Conservation (phyloP, 1,139 yeast genomes). For the Pichia sp. region DNA sequence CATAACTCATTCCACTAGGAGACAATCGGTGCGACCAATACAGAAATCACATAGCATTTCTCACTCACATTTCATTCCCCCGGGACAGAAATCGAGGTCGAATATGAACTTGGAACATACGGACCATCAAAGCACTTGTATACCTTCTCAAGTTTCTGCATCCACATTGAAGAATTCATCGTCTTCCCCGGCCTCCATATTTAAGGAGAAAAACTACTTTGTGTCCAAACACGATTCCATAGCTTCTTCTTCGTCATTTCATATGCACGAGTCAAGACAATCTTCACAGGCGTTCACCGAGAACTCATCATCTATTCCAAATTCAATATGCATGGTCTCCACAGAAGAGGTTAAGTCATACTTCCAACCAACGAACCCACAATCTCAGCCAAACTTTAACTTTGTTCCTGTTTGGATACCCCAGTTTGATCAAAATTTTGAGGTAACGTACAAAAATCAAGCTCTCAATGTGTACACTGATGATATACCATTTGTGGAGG, state of each 20-base stretch:
- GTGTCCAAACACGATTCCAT: conserved; percentile 11
- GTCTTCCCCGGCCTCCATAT: conserved; percentile 4
- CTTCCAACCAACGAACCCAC: conserved; percentile 29
- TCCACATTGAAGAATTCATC: no score
- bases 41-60: conserved; percentile 3
- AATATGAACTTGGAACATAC: no score
- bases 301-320: conserved; percentile 5
- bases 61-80: no score
- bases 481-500: conserved; percentile 42
- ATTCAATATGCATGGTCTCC: conserved; percentile 20
- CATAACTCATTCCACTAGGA: conserved; percentile 2
- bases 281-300: conserved; percentile 14
- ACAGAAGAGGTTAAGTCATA: conserved; percentile 35
- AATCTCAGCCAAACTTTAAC: conserved; percentile 28
- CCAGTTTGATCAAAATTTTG: conserved; percentile 48
- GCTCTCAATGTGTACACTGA: conserved; percentile 52
- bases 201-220: conserved; percentile 11
- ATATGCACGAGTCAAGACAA: conserved; percentile 11
- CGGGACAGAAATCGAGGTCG: no score
- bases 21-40: conserved; percentile 3
- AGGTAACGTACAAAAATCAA: conserved; percentile 50
- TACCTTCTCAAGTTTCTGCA: no score
- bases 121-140: no score
- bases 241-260: conserved; percentile 3
- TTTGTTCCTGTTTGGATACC: conserved; percentile 45